Conservation (phyloP, 306 rosid genomes). For the Trifolium dubium region DNA sequence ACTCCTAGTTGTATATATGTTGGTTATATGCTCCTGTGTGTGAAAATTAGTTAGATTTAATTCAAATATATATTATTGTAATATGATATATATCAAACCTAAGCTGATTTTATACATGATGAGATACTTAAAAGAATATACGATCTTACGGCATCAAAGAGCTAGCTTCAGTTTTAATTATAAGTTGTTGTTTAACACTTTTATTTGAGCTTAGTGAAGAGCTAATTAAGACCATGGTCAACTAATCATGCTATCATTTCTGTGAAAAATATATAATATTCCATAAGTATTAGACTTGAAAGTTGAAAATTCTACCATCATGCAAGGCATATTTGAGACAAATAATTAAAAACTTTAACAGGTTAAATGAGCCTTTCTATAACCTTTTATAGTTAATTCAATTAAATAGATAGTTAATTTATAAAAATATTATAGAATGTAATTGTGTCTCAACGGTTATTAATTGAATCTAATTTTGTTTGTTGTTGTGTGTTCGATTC, state of each 20-base stretch:
- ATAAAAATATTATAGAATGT: too few relatives aligned
- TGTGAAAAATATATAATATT: constrained; percentile 1
- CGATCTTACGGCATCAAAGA: constrained; percentile 5
- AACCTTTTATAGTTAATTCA: too few relatives aligned
- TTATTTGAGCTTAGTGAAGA: constrained; percentile 22
- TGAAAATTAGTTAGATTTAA: too few relatives aligned
- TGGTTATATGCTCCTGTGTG: too few relatives aligned
- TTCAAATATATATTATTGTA: too few relatives aligned
- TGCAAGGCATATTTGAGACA: constrained; percentile 33
- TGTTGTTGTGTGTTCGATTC: too few relatives aligned
- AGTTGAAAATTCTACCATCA: constrained; percentile 10
- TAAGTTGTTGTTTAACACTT: constrained; percentile 17
- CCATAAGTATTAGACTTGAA: constrained; percentile 1
- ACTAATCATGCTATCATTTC: constrained; percentile 21
- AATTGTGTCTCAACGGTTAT: too few relatives aligned
- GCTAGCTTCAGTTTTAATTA: background rate
- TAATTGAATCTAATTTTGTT: too few relatives aligned
- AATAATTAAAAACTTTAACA: constrained; percentile 45
- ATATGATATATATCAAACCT: too few relatives aligned
- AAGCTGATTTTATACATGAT: background rate
- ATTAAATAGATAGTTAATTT: background rate
- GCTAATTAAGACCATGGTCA: constrained; percentile 39
- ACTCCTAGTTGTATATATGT: too few relatives aligned
- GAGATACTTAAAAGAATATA: background rate
- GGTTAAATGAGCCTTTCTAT: too few relatives aligned